Conservation (phyloP, 2,329 filamentous ascomycete genomes). For the Ceratocystis destructans region DNA sequence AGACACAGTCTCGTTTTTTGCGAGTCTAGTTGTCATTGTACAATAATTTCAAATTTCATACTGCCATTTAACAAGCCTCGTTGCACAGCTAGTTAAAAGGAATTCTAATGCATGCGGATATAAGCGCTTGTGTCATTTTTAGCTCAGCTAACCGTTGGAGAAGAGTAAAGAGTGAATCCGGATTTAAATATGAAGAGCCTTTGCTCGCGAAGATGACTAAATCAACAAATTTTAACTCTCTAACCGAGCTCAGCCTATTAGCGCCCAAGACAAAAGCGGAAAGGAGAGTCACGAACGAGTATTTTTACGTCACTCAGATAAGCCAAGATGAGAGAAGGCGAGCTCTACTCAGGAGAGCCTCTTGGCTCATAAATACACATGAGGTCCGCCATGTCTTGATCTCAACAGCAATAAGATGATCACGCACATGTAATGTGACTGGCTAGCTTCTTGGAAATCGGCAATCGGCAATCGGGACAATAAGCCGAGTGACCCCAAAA, state of each 20-base stretch:
- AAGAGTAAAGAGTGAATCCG: too few relatives aligned
- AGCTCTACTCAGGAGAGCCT: too few relatives aligned
- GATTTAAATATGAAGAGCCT: too few relatives aligned
- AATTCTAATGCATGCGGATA: neutral
- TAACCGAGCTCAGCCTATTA: neutral
- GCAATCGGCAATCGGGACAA: neutral
- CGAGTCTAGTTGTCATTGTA: neutral
- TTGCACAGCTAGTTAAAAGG: neutral
- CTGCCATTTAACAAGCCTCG: too few relatives aligned
- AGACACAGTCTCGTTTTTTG: neutral
- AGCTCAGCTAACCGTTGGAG: neutral
- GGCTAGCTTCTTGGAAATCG: neutral
- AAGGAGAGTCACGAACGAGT: neutral
- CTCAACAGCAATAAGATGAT: too few relatives aligned
- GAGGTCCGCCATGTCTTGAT: too few relatives aligned
- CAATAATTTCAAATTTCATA: neutral
- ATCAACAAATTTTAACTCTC: too few relatives aligned
- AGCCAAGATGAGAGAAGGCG: neutral
- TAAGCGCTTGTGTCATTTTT: neutral
- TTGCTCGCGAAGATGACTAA: too few relatives aligned
- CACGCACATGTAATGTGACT: too few relatives aligned
- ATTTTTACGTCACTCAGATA: neutral
- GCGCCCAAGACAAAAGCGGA: neutral
- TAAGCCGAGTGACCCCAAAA: neutral
- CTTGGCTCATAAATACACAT: neutral